Base-by-base conservation (phyloP, 805 yeast species). In the Saccharomycopsis synnaedendra region DNA sequence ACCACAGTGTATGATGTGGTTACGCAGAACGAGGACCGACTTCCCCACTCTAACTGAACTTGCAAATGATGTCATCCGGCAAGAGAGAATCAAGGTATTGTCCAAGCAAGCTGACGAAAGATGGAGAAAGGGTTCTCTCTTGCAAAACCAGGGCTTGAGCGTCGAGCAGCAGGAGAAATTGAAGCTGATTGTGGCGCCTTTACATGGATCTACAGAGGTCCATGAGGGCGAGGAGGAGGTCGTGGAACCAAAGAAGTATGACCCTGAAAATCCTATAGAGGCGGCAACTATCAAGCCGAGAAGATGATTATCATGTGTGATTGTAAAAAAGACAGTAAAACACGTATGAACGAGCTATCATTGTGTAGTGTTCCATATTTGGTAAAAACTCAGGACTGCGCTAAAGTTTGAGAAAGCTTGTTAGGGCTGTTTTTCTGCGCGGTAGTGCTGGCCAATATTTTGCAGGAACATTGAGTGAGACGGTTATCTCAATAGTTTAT, bases 1-100 rank as follows among this genome's bases (percentile, higher is more conserved):
- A 11, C 76, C 87, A 10, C 86, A 78, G 57, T 85, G 95, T 94
- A 67, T 75, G 37, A 89, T 82, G 59, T 85, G 95, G 95, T 69
- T 86, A 27, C 63, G 90, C 46, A 68, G 75, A 55, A 78, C 85
- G 2, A 68, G 93, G 44, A 62, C 67, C 1, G 58, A 63, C 2
- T 70, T 80, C 5, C 95, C 95, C 0, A 68, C 79, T 0, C 56
- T 85, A 27, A 66, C 71, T 37, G 95, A 85, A 52, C 69, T 85
- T 38, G 54, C 71, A 1, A 65, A 64, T 2, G 94, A 85, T 55
- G 68, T 76, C 55, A 57, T 65, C 32, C 68, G 95, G 36, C 76
- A 77, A 44, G 67, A 67, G 39, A 66, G 66, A 10, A 67, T 85
- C 53, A 74, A 76, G 58, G 42, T 57, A 5, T 47, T 62, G 46